phyloP scores from a whole-genome alignment of 1,284 basidiomycete genomes.

The Irpex lacteus region DNA sequence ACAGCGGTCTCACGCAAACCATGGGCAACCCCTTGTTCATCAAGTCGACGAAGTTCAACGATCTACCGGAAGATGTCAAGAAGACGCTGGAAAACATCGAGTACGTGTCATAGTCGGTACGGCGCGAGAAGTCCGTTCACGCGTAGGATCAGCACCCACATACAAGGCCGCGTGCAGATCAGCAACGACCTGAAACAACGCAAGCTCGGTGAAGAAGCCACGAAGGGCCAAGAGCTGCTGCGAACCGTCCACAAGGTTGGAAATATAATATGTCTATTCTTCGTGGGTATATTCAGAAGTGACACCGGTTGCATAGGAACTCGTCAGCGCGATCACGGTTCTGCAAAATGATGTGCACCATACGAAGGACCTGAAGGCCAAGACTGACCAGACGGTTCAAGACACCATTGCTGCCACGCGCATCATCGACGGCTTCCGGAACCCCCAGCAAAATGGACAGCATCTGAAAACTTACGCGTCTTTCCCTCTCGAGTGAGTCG shows the following conservation, averaged over 20 bases:
- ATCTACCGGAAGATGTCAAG: conserved; percentile 70
- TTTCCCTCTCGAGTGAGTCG: conserved; percentile 79
- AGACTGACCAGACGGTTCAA: conserved; percentile 73
- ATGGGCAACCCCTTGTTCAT: conserved; percentile 51
- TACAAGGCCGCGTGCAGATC: conserved; percentile 75
- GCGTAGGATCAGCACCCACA: conserved; percentile 48
- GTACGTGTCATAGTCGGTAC: conserved; percentile 37
- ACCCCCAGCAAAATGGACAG: conserved; percentile 62
- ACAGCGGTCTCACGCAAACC: conserved; percentile 20
- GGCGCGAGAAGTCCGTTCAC: background rate
- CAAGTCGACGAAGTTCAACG: conserved; percentile 81
- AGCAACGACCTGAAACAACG: conserved; percentile 74
- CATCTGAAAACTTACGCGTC: conserved; percentile 71
- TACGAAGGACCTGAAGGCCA: conserved; percentile 65
- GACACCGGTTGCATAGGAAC: conserved; percentile 41
- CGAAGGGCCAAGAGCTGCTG: conserved; percentile 68
- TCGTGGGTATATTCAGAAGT: background rate
- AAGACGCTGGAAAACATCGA: conserved; percentile 69
- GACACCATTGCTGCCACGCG: conserved; percentile 71
- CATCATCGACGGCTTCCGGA: conserved; percentile 73
- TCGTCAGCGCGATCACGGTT: conserved; percentile 58
- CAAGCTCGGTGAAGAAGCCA: conserved; percentile 72
- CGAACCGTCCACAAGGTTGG: conserved; percentile 63
- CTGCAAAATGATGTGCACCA: conserved; percentile 65
- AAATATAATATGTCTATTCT: background rate